Evolutionary conservation across 2,329 filamentous ascomycete genomes (phyloP).

Genomic region (Aspergillus novoparasiticus): DNA sequence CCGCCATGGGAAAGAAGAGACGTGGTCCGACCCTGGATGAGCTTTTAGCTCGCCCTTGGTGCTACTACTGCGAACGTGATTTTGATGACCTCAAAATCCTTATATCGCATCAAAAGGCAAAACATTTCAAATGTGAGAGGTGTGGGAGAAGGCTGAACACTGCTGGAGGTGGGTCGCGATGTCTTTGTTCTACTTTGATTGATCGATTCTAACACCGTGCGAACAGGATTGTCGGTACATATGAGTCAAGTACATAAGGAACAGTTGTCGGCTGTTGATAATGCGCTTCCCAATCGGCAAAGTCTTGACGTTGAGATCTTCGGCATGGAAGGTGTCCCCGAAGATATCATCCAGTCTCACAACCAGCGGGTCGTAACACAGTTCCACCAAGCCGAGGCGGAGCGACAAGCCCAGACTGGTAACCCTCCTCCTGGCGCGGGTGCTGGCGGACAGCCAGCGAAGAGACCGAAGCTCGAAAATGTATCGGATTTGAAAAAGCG

Average conservation of each 20-base stretch:
- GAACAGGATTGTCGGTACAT: conserved; percentile 83
- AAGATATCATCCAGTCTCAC: conserved; percentile 79
- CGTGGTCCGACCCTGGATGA: conserved; percentile 86
- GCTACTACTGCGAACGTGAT: conserved; percentile 99
- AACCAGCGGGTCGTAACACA: conserved; percentile 82
- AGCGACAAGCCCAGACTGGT: conserved; percentile 78
- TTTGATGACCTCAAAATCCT: conserved; percentile 97
- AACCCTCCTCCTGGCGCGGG: conserved; percentile 71
- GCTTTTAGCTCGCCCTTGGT: conserved; percentile 85
- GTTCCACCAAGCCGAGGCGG: conserved; percentile 82
- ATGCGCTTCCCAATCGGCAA: conserved; percentile 83
- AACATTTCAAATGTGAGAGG: conserved; percentile 96
- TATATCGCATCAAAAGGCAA: conserved; percentile 97
- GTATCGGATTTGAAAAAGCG: conserved; percentile 78
- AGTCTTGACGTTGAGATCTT: conserved; percentile 94
- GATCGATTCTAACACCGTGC: background rate
- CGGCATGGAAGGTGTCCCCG: conserved; percentile 95
- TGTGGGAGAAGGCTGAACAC: conserved; percentile 89
- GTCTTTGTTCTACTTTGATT: background rate
- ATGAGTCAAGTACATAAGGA: conserved; percentile 99
- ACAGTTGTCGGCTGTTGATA: conserved; percentile 81
- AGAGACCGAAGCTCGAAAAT: conserved; percentile 73
- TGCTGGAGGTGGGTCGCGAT: conserved; percentile 71
- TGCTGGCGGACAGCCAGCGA: conserved; percentile 49
- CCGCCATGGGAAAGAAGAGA: conserved; percentile 84